Evolutionary conservation across 805 yeast genomes (phyloP), one percentile per base, ranked within the genome.

Genomic region (Candida berthetii): DNA sequence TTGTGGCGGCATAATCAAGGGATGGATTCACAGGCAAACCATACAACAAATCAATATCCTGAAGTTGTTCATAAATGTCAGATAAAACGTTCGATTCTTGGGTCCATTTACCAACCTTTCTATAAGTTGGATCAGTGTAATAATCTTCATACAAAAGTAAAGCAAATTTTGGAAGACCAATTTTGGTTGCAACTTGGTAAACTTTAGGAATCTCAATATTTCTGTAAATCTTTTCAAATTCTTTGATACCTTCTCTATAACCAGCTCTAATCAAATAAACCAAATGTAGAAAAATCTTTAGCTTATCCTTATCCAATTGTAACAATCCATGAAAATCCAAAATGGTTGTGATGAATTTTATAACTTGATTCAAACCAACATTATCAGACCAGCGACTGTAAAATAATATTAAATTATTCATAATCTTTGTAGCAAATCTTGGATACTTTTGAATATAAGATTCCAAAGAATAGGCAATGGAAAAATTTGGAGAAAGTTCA

Each of bases 21-120:
- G 79, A 64, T 1, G 83, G 73, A 17, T 70, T 65, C 13, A 74
- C 71, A 0, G 90, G 87, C 9, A 85, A 58, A 0, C 95, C 95
- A 48, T 71, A 69, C 5, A 75, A 55, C 32, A 85, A 59, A 55
- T 88, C 96, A 3, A 68, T 62, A 42, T 83, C 88, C 38, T 74
- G 78, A 3, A 88, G 64, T 0, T 69, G 54, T 5, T 66, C 63
- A 55, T 81, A 85, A 2, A 83, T 64, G 1, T 43, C 35, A 3
- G 60, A 28, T 11, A 67, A 38, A 4, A 41, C 35, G 2, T 22
- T 15, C 3, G 48, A 39, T 14, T 52, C 56, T 6, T 42, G 17
- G 13, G 1, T 25, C 42, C 15, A 17, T 31, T 36, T 11, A n/a
- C 16, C 35, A 8, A 16, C 16, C 33, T n/a, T 28, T 22, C 45